These are phyloP conservation scores for Gnetum montanum DNA, from an alignment of 75 land plant species.

Conservation along the genomic window DNA sequence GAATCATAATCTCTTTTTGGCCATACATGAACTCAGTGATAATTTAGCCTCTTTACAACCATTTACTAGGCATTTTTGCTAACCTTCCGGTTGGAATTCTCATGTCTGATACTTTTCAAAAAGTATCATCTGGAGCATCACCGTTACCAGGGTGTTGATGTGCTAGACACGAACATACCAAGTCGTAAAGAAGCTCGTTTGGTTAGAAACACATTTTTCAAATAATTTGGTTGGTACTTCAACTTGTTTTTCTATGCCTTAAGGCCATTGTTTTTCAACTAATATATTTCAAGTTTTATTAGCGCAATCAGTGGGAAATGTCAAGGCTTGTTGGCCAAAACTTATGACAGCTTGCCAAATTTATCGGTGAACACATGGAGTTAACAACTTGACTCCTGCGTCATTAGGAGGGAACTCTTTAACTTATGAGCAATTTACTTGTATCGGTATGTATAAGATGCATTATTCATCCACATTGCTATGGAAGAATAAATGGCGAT, in stretches of 20 bases:
- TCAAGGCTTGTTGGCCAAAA: no score
- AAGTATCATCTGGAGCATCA: conserved; percentile 98
- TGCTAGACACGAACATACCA: conserved; percentile 91
- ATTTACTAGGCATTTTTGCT: conserved; percentile 88
- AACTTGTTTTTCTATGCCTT: conserved; percentile 94
- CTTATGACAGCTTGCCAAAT: no score
- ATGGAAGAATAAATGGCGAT: no score
- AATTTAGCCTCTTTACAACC: conserved; percentile 93
- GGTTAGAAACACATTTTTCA: conserved; percentile 51
- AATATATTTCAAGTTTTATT: no score
- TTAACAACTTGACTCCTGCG: no score
- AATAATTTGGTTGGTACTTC: conserved; percentile 76
- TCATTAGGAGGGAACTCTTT: no score
- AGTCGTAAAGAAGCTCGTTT: conserved; percentile 56
- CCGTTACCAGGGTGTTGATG: conserved; percentile 87
- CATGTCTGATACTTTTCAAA: conserved; percentile 97
- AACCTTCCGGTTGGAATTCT: conserved; percentile 95
- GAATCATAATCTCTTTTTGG: conserved; percentile 98
- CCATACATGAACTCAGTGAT: conserved; percentile 95
- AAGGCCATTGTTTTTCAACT: conserved; percentile 80
- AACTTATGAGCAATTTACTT: no score
- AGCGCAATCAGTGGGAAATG: no score
- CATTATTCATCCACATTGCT: no score
- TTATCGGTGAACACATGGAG: no score
- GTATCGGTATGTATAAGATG: no score